Evolutionary conservation across 352 stramenopile species (phyloP), one percentile per base, ranked within the genome.

Genomic region (Plasmopara halstedii): DNA sequence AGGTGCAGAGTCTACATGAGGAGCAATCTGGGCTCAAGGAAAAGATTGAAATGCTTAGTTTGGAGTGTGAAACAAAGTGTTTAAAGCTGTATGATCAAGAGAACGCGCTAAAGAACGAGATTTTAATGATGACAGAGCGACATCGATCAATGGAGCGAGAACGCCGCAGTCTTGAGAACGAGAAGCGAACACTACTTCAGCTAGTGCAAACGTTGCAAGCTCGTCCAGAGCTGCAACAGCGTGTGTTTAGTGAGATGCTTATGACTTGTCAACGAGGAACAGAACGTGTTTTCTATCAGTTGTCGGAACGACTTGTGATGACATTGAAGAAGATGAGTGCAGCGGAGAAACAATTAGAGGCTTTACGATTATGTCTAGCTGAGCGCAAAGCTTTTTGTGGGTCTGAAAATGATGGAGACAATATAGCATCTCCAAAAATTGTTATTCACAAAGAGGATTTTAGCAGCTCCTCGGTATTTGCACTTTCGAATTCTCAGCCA

Each of bases 191-290:
- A 18, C 41, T 71, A 11, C 37, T 42, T 0, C 51, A 62, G 15
- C 38, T 80, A 6, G 62, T 80, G 3, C 55, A 74, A 29, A 80
- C 68, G 3, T 45, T 80, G 21, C 58, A 76, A 47, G 62, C 63
- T 1, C 62, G 68, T 8, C 65, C 68, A 0, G 40, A 62, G 21
- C 29, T 80, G 22, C 62, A 80, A 33, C 56, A 58, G 11, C 48
- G 63, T 38, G 60, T 64, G 14, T 61, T 80, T 25, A 51, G 58
- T 8, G 63, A 76, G 43, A 73, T 80, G 56, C 42, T 80, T 0
- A 20, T 56, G 19, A 47, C 50, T 5, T 70, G 42, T 18, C 51
- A 73, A 45, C 53, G 63, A 39, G 55, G 67, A 21, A 48, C 66
- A 15, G 63, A 69, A 36, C 51, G 52, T n/a, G 42, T 42, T 3